Conservation (phyloP, 805 yeast genomes). For the Wickerhamiella lipophila region DNA sequence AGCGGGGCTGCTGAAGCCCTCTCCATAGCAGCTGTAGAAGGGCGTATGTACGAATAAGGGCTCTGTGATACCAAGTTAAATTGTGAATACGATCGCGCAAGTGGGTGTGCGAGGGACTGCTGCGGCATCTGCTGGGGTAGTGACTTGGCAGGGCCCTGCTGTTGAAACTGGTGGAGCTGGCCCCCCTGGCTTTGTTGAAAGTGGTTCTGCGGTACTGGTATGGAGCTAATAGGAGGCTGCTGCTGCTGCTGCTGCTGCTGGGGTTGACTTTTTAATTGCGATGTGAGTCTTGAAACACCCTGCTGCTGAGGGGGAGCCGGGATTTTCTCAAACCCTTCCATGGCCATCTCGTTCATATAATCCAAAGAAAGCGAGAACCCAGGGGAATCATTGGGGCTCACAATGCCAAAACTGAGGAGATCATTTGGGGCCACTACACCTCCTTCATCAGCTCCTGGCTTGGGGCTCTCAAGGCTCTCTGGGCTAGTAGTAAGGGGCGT, state of each 20-base stretch:
- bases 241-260: background rate
- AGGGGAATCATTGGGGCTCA: conserved; percentile 2
- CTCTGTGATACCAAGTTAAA: background rate
- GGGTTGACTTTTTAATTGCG: conserved; percentile 2
- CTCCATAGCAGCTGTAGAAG: conserved; percentile 9
- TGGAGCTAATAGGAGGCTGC: too few relatives aligned
- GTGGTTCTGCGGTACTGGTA: too few relatives aligned
- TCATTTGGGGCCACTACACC: background rate
- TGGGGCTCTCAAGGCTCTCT: conserved; percentile 10
- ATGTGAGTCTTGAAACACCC: conserved; percentile 4
- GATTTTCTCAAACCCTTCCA: conserved; percentile 11
- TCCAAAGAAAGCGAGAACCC: conserved; percentile 9
- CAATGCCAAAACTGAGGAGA: conserved; percentile 5
- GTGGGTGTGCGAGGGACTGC: too few relatives aligned
- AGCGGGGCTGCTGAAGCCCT: conserved; percentile 1
- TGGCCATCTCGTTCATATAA: conserved; percentile 9
- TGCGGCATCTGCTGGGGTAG: background rate
- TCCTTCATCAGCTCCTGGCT: background rate
- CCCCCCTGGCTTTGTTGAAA: too few relatives aligned
- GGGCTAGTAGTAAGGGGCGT: conserved; percentile 14
- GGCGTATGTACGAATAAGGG: conserved; percentile 2
- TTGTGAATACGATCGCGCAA: background rate
- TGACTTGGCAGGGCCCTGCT: background rate
- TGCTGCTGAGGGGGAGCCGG: conserved; percentile 7
- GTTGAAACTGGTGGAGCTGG: background rate